Evolutionary conservation across 768 basidiomycete species (phyloP), one percentile per base, ranked within the genome.

Genomic region (Lentinula guzmanii): DNA sequence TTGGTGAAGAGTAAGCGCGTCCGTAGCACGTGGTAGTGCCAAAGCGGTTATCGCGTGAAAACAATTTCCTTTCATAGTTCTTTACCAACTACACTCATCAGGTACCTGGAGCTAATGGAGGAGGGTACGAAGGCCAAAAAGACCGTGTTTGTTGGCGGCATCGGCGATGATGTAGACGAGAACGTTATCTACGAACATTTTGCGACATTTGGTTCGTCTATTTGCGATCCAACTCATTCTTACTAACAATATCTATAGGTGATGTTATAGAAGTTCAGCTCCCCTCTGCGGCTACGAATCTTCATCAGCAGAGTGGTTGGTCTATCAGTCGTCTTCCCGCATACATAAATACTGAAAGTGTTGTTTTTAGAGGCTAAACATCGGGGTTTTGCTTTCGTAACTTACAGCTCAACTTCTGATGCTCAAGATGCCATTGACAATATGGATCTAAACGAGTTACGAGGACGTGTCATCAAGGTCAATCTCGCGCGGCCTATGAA

Each of bases 361-460:
- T 28, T 28, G 28, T 62, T 61, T 59, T 52, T 64, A 90, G 90
- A 89, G 63, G 74, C 75, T n/a, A 93, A 90, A 75, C 92, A 93
- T 72, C 86, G 94, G 50, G 96, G 95, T 9, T 98, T 95, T 75
- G 96, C 89, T 8, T 98, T 98, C 70, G 84, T 98, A 52, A 95
- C 94, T 1, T 98, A 85, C 71, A 75, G 86, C 10, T 89, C 87
- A 6, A 70, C 90, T 8, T 82, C 83, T 24, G 93, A 96, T 73
- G 95, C 96, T 4, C 90, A 92, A 70, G 95, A 98, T 71, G 96
- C 96, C 33, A 96, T 98, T 63, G 96, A 98, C 79, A 98, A 98
- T 76, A 98, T 95, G 92, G 95, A 98, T 74, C 77, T 95, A 74
- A 97, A 96, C 69, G 95, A 95, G 70, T 78, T 91, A 62, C 81